Percentiles rank a stretch among this genome's conserved stretches.
Evolutionary conservation across 208 protist genomes (phyloP).

Genomic region (Wallacemonas collosoma): DNA sequence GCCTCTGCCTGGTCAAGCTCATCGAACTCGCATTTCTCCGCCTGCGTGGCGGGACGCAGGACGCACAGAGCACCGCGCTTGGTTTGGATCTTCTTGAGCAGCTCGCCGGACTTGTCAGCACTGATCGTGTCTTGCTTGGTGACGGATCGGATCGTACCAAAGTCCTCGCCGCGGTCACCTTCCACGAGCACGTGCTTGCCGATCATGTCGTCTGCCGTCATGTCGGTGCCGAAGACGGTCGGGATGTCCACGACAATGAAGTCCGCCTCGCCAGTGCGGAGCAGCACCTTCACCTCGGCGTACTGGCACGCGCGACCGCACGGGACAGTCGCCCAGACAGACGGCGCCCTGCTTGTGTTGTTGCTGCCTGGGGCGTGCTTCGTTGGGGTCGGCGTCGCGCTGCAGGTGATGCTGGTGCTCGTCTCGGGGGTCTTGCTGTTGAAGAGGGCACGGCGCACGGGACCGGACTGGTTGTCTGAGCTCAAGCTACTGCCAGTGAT

Average conservation of each 20-base stretch:
- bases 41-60: slow-evolving; percentile 52
- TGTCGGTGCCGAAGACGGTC: slow-evolving; percentile 36
- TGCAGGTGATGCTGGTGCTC: slow-evolving; percentile 3
- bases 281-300: slow-evolving; percentile 61
- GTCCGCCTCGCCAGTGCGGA: slow-evolving; percentile 43
- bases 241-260: slow-evolving; percentile 59
- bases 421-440: background rate
- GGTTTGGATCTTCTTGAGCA: slow-evolving; percentile 17
- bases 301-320: slow-evolving; percentile 45
- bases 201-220: slow-evolving; percentile 46
- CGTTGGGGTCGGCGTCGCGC: slow-evolving; percentile 33
- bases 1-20: slow-evolving; percentile 50
- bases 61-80: slow-evolving; percentile 29
- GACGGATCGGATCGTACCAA: slow-evolving; percentile 57
- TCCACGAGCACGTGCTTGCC: slow-evolving; percentile 78
- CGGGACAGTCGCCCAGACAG: slow-evolving; percentile 56
- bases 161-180: slow-evolving; percentile 81
- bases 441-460: slow-evolving; percentile 24
- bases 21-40: slow-evolving; percentile 49
- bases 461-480: slow-evolving; percentile 15
- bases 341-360: slow-evolving; percentile 7
- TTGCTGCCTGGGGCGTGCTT: slow-evolving; percentile 41
- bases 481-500: slow-evolving; percentile 14
- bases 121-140: background rate
- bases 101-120: slow-evolving; percentile 22